Percentiles rank a stretch among this genome's conserved stretches.
These are phyloP conservation scores for Nemania bipapillata DNA, from an alignment of 2,329 filamentous ascomycete species.

Conservation along the genomic window DNA sequence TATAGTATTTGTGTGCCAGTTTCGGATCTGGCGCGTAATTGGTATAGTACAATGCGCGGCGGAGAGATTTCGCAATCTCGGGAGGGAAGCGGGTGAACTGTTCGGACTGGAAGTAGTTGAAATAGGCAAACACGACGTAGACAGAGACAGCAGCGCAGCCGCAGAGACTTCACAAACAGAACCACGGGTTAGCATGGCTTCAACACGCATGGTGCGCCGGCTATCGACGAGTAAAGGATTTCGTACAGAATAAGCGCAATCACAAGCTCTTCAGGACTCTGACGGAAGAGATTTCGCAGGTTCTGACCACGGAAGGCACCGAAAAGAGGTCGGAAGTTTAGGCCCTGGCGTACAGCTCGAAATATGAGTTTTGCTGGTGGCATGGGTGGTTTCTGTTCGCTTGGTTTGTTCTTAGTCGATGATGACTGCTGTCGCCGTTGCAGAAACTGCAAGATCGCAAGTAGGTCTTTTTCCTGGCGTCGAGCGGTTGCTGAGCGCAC, in stretches of 20 bases:
- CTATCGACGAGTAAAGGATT: not conserved
- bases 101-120: constrained; percentile 65
- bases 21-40: constrained; percentile 79
- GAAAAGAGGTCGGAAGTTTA: constrained; percentile 53
- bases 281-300: constrained; percentile 54
- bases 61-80: constrained; percentile 78
- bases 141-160: constrained; percentile 49
- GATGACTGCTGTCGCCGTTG: constrained; percentile 47
- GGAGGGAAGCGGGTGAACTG: constrained; percentile 72
- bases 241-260: constrained; percentile 57
- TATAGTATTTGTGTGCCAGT: constrained; percentile 84
- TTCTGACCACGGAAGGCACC: constrained; percentile 55
- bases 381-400: constrained; percentile 43
- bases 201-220: not conserved
- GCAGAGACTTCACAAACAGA: constrained; percentile 51
- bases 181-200: constrained; percentile 41
- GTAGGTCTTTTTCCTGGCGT: constrained; percentile 25
- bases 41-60: constrained; percentile 86
- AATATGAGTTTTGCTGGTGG: constrained; percentile 46
- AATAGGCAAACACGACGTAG: constrained; percentile 60
- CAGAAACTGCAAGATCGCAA: constrained; percentile 35
- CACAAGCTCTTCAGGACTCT: constrained; percentile 59
- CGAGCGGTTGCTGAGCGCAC: constrained; percentile 18
- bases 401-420: constrained; percentile 34
- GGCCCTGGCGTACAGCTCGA: constrained; percentile 49